Evolutionary conservation across 768 basidiomycete species (phyloP).

Genomic region (Phallus indusiatus): DNA sequence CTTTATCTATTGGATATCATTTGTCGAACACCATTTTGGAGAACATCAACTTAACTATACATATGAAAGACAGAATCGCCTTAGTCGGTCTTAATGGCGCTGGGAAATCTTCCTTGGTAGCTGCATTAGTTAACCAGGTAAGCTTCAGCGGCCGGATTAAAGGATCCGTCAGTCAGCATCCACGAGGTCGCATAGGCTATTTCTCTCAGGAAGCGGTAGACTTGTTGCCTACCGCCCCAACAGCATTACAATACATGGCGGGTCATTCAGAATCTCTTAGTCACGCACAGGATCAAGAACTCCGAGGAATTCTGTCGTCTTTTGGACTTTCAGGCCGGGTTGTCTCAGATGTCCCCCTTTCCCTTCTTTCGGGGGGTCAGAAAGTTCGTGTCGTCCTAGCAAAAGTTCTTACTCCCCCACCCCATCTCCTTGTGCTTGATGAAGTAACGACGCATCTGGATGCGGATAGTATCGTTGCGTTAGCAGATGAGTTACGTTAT

Average conservation of each 20-base stretch:
- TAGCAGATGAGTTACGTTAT: too few relatives aligned
- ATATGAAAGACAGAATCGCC: constrained; percentile 29
- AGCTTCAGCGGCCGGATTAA: constrained; percentile 17
- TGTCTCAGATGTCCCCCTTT: too few relatives aligned
- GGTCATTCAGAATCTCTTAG: neutral
- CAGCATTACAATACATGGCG: neutral
- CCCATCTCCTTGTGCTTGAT: too few relatives aligned
- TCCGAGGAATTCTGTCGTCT: constrained; percentile 2
- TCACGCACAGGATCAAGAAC: neutral
- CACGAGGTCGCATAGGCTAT: constrained; percentile 44
- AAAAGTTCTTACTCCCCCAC: too few relatives aligned
- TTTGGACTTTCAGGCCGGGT: neutral
- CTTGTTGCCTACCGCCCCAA: neutral
- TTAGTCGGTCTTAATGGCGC: constrained; percentile 43
- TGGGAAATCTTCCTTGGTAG: constrained; percentile 51
- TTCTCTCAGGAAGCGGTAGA: neutral
- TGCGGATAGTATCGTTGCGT: too few relatives aligned
- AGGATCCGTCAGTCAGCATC: constrained; percentile 45
- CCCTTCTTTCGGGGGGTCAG: too few relatives aligned
- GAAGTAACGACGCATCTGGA: too few relatives aligned
- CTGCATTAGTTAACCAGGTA: constrained; percentile 27
- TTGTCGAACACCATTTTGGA: constrained; percentile 13
- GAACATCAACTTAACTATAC: constrained; percentile 28
- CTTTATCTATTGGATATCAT: too few relatives aligned
- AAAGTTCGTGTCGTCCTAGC: too few relatives aligned